These are phyloP conservation scores for Phytopythium mirpurense DNA, from an alignment of 352 stramenopile species.

Conservation along the genomic window DNA sequence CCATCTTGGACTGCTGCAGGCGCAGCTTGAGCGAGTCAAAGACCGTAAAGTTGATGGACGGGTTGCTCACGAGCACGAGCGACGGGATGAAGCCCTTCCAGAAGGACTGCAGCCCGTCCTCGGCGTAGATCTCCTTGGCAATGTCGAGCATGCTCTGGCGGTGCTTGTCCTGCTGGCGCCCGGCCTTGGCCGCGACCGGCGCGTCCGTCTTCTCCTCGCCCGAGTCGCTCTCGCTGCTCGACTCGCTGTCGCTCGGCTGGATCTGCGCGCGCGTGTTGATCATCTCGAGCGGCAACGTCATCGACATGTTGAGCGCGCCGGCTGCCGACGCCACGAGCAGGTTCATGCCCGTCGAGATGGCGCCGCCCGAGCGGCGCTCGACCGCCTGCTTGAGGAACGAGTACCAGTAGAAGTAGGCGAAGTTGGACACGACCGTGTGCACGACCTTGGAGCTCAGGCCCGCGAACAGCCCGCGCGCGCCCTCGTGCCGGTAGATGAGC, in stretches of 20 bases:
- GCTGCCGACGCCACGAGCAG: slow-evolving; percentile 71
- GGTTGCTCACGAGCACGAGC: slow-evolving; percentile 85
- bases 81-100: slow-evolving; percentile 87
- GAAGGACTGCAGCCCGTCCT: slow-evolving; percentile 68
- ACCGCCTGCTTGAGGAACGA: slow-evolving; percentile 67
- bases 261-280: slow-evolving; percentile 86
- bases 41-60: slow-evolving; percentile 87
- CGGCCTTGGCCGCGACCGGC: background rate
- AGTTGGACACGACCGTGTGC: slow-evolving; percentile 74
- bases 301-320: slow-evolving; percentile 83
- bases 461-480: slow-evolving; percentile 55
- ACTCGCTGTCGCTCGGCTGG: slow-evolving; percentile 35
- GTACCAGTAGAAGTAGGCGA: slow-evolving; percentile 87
- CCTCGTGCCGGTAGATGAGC: slow-evolving; percentile 64
- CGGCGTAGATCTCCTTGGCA: slow-evolving; percentile 56
- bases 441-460: slow-evolving; percentile 71
- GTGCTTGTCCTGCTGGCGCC: background rate
- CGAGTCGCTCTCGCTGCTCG: slow-evolving; percentile 28
- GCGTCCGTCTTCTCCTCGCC: slow-evolving; percentile 16
- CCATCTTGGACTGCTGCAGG: slow-evolving; percentile 49
- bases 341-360: slow-evolving; percentile 62
- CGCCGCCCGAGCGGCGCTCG: slow-evolving; percentile 38
- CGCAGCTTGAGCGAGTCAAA: slow-evolving; percentile 84
- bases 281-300: slow-evolving; percentile 85
- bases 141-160: slow-evolving; percentile 45